Evolutionary conservation across 768 basidiomycete species (phyloP), one percentile per base, ranked within the genome.

Genomic region (Astraeus odoratus): DNA sequence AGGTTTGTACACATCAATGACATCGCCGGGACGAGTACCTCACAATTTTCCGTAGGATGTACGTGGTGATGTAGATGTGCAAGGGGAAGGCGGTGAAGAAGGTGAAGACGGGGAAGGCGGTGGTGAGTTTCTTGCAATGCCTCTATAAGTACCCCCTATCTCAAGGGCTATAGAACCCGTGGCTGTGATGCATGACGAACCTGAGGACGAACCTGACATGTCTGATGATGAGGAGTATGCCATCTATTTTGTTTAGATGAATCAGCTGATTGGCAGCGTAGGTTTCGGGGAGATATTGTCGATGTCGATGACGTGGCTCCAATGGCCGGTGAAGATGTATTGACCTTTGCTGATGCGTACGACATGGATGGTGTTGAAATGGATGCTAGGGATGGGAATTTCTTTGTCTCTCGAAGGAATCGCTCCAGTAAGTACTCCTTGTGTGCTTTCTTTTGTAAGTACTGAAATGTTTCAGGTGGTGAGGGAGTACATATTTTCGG

Each of bases 161-260:
- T 37, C 64, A 25, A 18, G 9, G 35, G 1, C 26, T 10, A 19
- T 46, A 72, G 71, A 70, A 22, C 71, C 70, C 4, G 77, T 83
- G 36, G 77, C 78, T 54, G 73, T 81, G 39, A 75, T 80, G 33
- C 79, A 79, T 39, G 75, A 76, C 43, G 79, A 77, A 34, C 78
- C 78, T 50, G 81, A 77, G 24, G 76, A 74, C 39, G 76, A 77
- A 45, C 78, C 72, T 4, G 83, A 81, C 48, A 65, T 76, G 60
- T 85, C 82, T 9, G 80, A 82, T 51, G 83, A 81, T 42, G 78
- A 82, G 51, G 83, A 81, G 69, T 82, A 68, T 41, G 72, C 53
- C 63, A 20, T 45, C 23, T 1, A 22, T 41, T 39, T 38, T 33
- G 24, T n/a, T 7, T 0, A 37, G 20, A 38, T 38, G 43, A 42